Percentiles rank a stretch among this genome's conserved stretches.
Evolutionary conservation across 2,329 filamentous ascomycete species (phyloP).

Genomic region (Arthrobotrys megalospora): DNA sequence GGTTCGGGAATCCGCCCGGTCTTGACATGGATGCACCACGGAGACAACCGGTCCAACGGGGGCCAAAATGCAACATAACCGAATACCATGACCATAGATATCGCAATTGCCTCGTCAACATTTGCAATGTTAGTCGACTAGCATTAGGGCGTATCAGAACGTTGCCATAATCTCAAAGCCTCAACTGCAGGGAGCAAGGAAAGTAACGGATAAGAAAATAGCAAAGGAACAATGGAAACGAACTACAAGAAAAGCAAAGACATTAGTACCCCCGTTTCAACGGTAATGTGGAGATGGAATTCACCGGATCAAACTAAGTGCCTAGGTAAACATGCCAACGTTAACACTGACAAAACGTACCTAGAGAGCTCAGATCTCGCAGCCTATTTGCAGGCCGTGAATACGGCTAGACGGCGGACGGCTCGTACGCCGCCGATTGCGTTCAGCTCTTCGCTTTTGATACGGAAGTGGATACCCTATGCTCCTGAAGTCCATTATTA

Average conservation of each 20-base stretch:
- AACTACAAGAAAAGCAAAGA: conserved; percentile 24
- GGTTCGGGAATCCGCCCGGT: not conserved
- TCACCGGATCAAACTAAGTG: conserved; percentile 1
- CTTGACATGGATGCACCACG: not conserved
- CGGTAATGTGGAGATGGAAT: not conserved
- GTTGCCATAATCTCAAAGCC: not conserved
- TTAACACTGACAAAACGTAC: not conserved
- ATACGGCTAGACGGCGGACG: conserved; percentile 26
- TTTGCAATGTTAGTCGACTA: conserved; percentile 2
- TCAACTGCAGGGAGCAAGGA: conserved; percentile 17
- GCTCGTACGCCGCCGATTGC: conserved; percentile 3
- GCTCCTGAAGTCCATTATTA: not conserved
- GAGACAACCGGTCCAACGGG: not conserved
- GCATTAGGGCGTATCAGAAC: conserved; percentile 17
- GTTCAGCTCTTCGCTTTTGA: not conserved
- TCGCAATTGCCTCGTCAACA: conserved; percentile 18
- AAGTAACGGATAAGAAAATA: conserved; percentile 16
- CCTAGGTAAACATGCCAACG: not conserved
- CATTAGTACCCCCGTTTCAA: not conserved
- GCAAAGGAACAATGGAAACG: conserved; percentile 6
- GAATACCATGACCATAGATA: conserved; percentile 7
- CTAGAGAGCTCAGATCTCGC: not conserved
- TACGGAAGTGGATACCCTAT: conserved; percentile 16
- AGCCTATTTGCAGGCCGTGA: conserved; percentile 3
- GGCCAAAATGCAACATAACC: conserved; percentile 29